These are phyloP conservation scores for Brassica carinata DNA, from an alignment of 345 rosid genomes.

Conservation along the genomic window DNA sequence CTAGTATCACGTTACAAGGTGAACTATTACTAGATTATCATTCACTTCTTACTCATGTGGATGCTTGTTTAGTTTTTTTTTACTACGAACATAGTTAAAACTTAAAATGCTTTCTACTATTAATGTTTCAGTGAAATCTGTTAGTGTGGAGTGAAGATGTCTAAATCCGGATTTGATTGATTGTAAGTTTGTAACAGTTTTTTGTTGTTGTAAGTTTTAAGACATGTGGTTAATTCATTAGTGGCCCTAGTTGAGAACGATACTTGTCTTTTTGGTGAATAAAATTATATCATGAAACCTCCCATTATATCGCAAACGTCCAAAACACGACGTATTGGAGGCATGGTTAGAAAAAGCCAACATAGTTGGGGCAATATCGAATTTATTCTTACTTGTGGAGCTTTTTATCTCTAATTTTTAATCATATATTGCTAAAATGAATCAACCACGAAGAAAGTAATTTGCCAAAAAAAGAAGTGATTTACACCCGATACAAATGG, in stretches of 20 bases:
- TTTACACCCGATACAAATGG: background rate
- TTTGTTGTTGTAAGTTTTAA: conserved; percentile 5
- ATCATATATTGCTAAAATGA: background rate
- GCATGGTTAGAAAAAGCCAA: background rate
- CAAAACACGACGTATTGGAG: conserved; percentile 18
- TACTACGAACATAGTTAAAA: background rate
- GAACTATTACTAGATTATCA: background rate
- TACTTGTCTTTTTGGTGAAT: background rate
- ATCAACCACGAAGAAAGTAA: background rate
- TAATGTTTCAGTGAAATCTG: background rate
- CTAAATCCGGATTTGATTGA: background rate
- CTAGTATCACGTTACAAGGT: background rate
- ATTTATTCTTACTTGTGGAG: background rate
- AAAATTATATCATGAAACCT: conserved; percentile 21
- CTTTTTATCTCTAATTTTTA: background rate
- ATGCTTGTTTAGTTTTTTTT: background rate
- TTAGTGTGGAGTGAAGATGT: conserved; percentile 14
- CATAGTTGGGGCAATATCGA: conserved; percentile 25
- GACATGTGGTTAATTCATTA: conserved; percentile 25
- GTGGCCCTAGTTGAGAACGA: conserved; percentile 2
- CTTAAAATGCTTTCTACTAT: background rate
- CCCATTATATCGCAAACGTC: background rate
- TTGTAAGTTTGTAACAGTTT: background rate
- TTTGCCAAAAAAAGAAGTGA: too few species aligned
- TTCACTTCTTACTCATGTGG: background rate